A percentile compares a stretch with the other conserved stretches of the same genome.
These are phyloP conservation scores for Geosmithia putterillii DNA, from an alignment of 2,329 filamentous ascomycete species.

Conservation along the genomic window DNA sequence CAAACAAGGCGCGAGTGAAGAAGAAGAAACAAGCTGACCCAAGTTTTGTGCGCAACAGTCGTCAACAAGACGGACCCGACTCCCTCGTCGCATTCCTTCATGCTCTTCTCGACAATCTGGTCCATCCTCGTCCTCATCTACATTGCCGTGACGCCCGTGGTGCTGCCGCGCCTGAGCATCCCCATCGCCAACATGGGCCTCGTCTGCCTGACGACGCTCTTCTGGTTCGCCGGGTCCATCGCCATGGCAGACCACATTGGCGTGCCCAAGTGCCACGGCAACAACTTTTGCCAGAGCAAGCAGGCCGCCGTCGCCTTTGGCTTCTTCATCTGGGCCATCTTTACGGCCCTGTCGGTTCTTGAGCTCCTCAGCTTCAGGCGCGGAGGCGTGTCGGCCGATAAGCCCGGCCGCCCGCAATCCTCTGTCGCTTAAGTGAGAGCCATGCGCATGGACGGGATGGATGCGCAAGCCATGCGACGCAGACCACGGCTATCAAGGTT, in stretches of 20 bases:
- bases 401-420: constrained; percentile 2
- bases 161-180: constrained; percentile 48
- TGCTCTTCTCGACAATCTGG: constrained; percentile 71
- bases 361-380: constrained; percentile 32
- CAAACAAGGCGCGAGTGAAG: too few species aligned
- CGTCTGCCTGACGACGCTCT: constrained; percentile 64
- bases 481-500: too few species aligned
- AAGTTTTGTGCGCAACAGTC: constrained; percentile 6
- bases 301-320: constrained; percentile 56
- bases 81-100: constrained; percentile 55
- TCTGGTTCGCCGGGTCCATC: constrained; percentile 84
- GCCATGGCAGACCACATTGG: constrained; percentile 58
- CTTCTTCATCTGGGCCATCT: constrained; percentile 49
- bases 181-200: constrained; percentile 52
- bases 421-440: constrained; percentile 1
- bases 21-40: neutral
- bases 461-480: too few species aligned
- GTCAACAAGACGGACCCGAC: constrained; percentile 4
- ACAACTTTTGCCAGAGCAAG: constrained; percentile 41
- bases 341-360: constrained; percentile 32
- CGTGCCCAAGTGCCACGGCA: constrained; percentile 38
- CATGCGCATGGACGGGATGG: neutral
- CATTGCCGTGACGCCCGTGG: constrained; percentile 54
- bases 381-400: constrained; percentile 9
- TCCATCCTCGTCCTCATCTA: constrained; percentile 60